A percentile compares a stretch with the other conserved stretches of the same genome.
These are phyloP conservation scores for Verticillium alfalfae DNA, from an alignment of 2,329 filamentous ascomycete genomes.

Conservation along the genomic window DNA sequence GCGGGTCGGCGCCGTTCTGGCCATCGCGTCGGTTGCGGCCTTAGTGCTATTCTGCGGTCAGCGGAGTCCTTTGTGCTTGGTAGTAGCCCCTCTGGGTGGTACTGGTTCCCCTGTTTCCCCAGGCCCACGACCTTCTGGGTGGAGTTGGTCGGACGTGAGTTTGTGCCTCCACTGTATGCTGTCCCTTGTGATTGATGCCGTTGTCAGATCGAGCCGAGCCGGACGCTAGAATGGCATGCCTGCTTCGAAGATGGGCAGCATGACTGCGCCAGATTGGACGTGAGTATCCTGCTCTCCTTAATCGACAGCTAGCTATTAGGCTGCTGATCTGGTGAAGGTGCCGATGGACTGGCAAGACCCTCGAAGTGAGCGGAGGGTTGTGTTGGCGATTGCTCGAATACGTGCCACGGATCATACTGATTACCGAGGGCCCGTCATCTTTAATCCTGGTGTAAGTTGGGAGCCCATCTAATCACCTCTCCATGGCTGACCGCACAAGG, in stretches of 20 bases:
- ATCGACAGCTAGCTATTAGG: neutral
- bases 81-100: neutral
- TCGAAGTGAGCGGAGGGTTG: conserved; percentile 18
- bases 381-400: conserved; percentile 24
- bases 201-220: conserved; percentile 27
- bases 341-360: conserved; percentile 28
- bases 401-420: conserved; percentile 20
- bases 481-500: conserved; percentile 17
- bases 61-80: neutral
- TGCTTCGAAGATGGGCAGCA: conserved; percentile 21
- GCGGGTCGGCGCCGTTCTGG: neutral
- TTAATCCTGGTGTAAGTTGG: conserved; percentile 25
- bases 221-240: conserved; percentile 20
- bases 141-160: neutral
- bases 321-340: conserved; percentile 22
- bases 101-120: neutral
- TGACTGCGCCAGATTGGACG: conserved; percentile 27
- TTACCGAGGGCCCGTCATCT: conserved; percentile 22
- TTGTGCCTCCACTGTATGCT: neutral
- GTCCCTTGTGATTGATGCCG: neutral
- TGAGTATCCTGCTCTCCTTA: conserved; percentile 8
- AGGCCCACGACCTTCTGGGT: neutral
- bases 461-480: neutral
- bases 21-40: neutral
- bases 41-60: neutral